phyloP scores from a whole-genome alignment of 148 eudicot species.

The Rhododendron molle region DNA sequence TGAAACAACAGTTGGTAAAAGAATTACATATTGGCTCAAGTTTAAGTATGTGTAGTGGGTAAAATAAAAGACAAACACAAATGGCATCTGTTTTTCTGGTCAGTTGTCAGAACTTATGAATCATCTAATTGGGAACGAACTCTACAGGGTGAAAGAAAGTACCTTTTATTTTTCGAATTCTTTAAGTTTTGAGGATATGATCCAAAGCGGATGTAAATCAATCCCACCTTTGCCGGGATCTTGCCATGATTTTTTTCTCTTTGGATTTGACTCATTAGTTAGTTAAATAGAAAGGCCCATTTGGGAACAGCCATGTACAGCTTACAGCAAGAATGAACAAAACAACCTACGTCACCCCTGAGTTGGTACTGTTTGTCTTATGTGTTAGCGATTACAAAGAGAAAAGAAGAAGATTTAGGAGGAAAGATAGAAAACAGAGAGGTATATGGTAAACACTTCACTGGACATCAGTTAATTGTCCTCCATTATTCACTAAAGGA shows the following conservation, averaged over 20 bases:
- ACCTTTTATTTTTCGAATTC: not conserved
- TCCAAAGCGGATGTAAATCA: not conserved
- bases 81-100: not conserved
- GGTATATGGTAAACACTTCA: not conserved
- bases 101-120: not conserved
- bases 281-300: not conserved
- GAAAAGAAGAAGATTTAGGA: not conserved
- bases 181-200: not conserved
- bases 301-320: not conserved
- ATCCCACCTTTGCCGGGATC: not conserved
- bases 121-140: not conserved
- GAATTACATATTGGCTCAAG: not conserved
- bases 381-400: not conserved
- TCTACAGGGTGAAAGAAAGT: not conserved
- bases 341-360: not conserved
- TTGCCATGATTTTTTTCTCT: not conserved
- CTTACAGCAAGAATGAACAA: not conserved
- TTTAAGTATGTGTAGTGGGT: not conserved
- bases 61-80: not conserved
- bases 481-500: not conserved
- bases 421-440: not conserved
- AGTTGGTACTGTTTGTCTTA: not conserved
- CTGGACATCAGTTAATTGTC: not conserved
- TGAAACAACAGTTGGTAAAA: not conserved
- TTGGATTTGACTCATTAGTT: not conserved